phyloP scores from a whole-genome alignment of 225 moss, liverwort and hornwort species.

The Lunularia cruciata region DNA sequence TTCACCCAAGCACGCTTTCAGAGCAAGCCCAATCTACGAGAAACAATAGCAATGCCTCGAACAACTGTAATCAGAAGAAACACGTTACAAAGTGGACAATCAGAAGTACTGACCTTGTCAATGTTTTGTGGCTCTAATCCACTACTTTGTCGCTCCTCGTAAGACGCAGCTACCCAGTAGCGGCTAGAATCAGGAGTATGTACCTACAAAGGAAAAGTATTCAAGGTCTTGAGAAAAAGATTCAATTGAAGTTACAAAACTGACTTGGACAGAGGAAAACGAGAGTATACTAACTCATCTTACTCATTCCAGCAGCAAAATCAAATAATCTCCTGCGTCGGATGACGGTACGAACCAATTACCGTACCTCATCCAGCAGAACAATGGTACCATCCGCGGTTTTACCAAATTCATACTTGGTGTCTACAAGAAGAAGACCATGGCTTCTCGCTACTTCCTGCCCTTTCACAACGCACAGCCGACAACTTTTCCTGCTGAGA shows the following conservation, averaged over 20 bases:
- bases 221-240: background rate
- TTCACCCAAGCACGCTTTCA: no score
- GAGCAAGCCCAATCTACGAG: no score
- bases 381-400: constrained; percentile 81
- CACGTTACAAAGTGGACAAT: no score
- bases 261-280: background rate
- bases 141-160: constrained; percentile 72
- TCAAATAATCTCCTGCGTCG: no score
- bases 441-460: constrained; percentile 54
- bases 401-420: constrained; percentile 97
- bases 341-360: background rate
- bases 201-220: constrained; percentile 46
- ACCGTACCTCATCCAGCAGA: constrained; percentile 79
- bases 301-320: no score
- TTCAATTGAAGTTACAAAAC: background rate
- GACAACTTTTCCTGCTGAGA: background rate
- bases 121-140: constrained; percentile 92
- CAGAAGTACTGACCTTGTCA: constrained; percentile 63
- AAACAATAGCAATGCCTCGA: no score
- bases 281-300: background rate
- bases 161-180: constrained; percentile 89
- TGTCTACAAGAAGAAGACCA: constrained; percentile 90
- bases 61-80: no score
- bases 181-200: constrained; percentile 98
- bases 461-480: constrained; percentile 22